Evolutionary conservation across 2,329 filamentous ascomycete genomes (phyloP).

Genomic region (Intubia oerlemansii): DNA sequence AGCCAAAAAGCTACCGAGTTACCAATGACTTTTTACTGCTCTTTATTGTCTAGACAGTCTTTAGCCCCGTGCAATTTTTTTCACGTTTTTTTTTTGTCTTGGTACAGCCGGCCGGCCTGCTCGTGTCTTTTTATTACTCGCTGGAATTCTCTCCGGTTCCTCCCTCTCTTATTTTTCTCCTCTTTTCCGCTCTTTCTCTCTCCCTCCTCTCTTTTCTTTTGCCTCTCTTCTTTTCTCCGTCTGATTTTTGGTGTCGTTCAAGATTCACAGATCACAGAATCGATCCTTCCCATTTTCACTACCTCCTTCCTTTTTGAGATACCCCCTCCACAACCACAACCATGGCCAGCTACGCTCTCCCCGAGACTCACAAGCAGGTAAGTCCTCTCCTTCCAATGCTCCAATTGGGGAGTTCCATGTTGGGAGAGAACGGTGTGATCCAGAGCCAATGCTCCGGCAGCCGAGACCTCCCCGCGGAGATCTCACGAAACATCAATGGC

Average conservation of each 20-base stretch:
- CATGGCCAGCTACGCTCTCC: constrained; percentile 11
- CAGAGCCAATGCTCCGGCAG: too few species aligned
- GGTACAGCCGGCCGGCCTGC: too few species aligned
- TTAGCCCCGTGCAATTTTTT: constrained; percentile 4
- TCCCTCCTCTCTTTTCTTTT: constrained; percentile 2
- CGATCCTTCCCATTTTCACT: constrained; percentile 1
- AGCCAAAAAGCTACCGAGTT: too few species aligned
- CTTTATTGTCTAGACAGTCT: too few species aligned
- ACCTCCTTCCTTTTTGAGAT: background rate
- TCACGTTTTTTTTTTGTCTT: too few species aligned
- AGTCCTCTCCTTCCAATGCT: constrained; percentile 6
- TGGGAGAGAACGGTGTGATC: too few species aligned
- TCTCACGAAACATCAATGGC: too few species aligned
- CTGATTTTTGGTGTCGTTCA: too few species aligned
- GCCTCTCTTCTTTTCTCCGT: background rate
- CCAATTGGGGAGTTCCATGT: too few species aligned
- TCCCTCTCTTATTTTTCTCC: constrained; percentile 9
- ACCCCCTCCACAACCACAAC: constrained; percentile 4
- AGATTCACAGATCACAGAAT: too few species aligned
- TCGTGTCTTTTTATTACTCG: background rate
- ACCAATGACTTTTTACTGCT: too few species aligned
- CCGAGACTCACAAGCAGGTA: constrained; percentile 7
- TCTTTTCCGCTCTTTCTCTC: constrained; percentile 10
- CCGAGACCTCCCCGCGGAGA: too few species aligned
- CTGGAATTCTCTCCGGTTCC: background rate